Conservation (phyloP, 1,139 yeast species). For the Kurtzmaniella quercitrusa region DNA sequence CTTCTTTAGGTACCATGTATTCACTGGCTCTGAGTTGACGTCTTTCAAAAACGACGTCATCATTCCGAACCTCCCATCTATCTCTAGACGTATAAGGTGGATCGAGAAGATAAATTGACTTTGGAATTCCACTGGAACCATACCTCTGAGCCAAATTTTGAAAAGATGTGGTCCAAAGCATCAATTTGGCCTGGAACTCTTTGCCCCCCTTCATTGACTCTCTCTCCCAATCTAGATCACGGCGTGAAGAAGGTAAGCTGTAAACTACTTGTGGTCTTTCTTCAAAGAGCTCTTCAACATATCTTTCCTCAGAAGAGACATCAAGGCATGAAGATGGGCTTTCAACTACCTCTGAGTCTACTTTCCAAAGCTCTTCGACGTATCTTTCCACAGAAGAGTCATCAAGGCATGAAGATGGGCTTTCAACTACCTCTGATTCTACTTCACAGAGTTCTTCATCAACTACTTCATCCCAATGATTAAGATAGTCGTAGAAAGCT, state of each 20-base stretch:
- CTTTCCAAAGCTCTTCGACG: no score
- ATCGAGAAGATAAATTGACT: not conserved
- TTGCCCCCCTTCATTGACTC: not conserved
- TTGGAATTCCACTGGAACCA: not conserved
- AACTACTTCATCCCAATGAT: not conserved
- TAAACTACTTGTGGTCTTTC: no score
- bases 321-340: no score
- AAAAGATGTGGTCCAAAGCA: not conserved
- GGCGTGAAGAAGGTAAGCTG: no score
- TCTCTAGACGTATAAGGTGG: not conserved
- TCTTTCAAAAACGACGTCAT: not conserved
- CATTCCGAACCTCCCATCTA: not conserved
- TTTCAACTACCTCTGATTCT: not conserved
- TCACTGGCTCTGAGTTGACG: not conserved
- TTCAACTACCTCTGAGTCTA: no score
- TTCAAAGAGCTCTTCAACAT: no score
- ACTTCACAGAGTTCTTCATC: not conserved
- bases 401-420: no score
- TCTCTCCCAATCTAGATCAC: not conserved
- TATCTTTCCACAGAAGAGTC: no score
- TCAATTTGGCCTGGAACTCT: not conserved
- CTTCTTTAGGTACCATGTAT: not conserved
- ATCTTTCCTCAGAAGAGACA: no score
- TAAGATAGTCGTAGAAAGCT: not conserved
- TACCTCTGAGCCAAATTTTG: not conserved